Evolutionary conservation across 2,329 filamentous ascomycete species (phyloP).

Genomic region (Cytospora leucostoma): DNA sequence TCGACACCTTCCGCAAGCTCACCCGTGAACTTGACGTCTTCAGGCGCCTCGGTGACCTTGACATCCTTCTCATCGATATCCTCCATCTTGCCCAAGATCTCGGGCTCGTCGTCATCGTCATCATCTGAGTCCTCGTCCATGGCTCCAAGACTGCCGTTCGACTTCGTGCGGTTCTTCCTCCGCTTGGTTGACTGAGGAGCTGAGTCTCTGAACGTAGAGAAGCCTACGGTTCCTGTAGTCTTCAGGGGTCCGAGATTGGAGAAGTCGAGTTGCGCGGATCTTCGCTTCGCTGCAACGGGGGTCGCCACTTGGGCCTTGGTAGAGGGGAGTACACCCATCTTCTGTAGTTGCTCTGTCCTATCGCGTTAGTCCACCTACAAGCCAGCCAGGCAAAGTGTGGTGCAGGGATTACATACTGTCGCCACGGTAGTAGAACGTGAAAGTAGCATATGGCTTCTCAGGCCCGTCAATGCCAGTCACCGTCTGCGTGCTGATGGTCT

Average conservation of each 20-base stretch:
- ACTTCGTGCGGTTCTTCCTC: constrained; percentile 62
- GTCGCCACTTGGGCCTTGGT: constrained; percentile 65
- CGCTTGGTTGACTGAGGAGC: constrained; percentile 57
- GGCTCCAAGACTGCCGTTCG: constrained; percentile 54
- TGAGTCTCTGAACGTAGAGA: constrained; percentile 81
- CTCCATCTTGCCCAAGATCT: constrained; percentile 64
- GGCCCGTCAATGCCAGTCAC: constrained; percentile 97
- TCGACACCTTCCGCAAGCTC: constrained; percentile 80
- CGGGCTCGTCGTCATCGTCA: constrained; percentile 67
- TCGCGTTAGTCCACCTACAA: constrained; percentile 29
- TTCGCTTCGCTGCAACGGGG: constrained; percentile 67
- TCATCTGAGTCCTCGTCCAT: constrained; percentile 76
- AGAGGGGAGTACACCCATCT: constrained; percentile 84
- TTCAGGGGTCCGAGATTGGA: constrained; percentile 82
- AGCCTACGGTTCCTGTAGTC: constrained; percentile 83
- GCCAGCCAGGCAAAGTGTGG: background rate
- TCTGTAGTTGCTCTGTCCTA: constrained; percentile 80
- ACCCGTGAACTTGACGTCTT: constrained; percentile 71
- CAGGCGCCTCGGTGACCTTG: constrained; percentile 59
- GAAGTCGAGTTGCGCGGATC: constrained; percentile 83
- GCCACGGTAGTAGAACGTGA: constrained; percentile 97
- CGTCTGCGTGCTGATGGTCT: constrained; percentile 97
- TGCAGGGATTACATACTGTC: constrained; percentile 65
- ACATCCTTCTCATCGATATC: constrained; percentile 64
- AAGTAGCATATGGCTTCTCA: constrained; percentile 93